Base-by-base conservation (phyloP, 306 rosid species). In the Vigna nakashimae region DNA sequence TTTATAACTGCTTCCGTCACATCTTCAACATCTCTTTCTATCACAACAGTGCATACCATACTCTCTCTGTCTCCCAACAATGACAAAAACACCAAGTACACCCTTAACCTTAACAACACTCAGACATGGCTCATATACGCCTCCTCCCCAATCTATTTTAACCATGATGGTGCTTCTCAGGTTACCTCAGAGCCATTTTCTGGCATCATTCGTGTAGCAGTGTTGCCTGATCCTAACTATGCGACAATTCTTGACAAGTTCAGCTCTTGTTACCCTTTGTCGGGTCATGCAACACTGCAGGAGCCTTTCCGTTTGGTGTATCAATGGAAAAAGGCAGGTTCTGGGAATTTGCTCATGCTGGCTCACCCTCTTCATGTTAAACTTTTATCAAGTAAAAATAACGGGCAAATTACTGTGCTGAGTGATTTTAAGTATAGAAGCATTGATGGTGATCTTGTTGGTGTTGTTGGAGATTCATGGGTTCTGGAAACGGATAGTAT, bases 361-460 rank as follows among this genome's bases (percentile, higher is more conserved):
- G 97, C 98, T 28, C 98, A 94, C 73, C 97, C 97, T 85, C 89
- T 91, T 17, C 98, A 94, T 90, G 77, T 85, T 12, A 79, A 84
- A 65, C 90, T 94, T 3, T 63, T 91, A 0, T n/a, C 82, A 42
- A 6, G 28, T 17, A 38, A 68, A 2, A 55, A 46, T 16, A 66
- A 26, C 0, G 13, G 56, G 60, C 34, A 43, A 16, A 83, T 85
- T 3, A 81, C 84, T 55, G 79, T 94, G 79, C 79, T 94, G 70
- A 69, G 80, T 20, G 88, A 87, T 53, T 94, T 94, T 1, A 94
- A 86, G 88, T 90, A 84, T 50, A 89, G 38, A 56, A 90, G 98
- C 51, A 71, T 94, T 36, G 98, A 94, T 81, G 98, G 98, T 18
- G 93, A 92, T 6, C 97, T 94, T 63, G 94, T 94, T 71, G 98